phyloP scores from a whole-genome alignment of 2,329 filamentous ascomycete genomes.

The Thielaviopsis populi region DNA sequence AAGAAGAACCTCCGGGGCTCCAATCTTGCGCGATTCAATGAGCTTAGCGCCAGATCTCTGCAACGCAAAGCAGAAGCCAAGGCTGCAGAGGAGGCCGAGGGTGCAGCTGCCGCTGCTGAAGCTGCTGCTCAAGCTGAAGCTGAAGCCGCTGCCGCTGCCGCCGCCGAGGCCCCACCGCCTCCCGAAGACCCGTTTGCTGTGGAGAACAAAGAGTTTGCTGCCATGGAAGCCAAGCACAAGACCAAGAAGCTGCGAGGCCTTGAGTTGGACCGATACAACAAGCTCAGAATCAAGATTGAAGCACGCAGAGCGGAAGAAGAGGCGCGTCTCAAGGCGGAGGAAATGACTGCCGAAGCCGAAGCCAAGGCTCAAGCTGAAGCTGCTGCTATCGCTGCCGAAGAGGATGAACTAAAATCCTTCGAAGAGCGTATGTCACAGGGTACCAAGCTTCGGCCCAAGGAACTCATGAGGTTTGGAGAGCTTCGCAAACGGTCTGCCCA shows the following conservation, averaged over 20 bases:
- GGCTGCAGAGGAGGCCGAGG: background rate
- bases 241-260: conserved; percentile 22
- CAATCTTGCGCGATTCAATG: background rate
- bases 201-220: conserved; percentile 42
- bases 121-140: conserved; percentile 5
- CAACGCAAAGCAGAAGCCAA: background rate
- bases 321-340: conserved; percentile 3
- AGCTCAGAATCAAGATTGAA: conserved; percentile 10
- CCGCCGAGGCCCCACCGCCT: background rate
- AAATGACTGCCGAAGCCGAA: conserved; percentile 9
- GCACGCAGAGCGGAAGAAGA: conserved; percentile 6
- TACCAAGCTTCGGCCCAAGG: background rate
- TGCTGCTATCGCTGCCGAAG: conserved; percentile 20
- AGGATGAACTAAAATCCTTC: background rate
- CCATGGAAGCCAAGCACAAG: conserved; percentile 28
- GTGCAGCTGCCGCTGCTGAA: background rate
- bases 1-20: background rate
- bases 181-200: conserved; percentile 20
- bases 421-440: background rate
- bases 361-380: conserved; percentile 21
- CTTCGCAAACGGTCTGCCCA: background rate
- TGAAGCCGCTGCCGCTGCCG: background rate
- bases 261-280: conserved; percentile 14
- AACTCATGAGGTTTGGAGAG: background rate
- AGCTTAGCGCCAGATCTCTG: background rate